Evolutionary conservation across 768 basidiomycete species (phyloP).

Genomic region (Leucocoprinus sp.): DNA sequence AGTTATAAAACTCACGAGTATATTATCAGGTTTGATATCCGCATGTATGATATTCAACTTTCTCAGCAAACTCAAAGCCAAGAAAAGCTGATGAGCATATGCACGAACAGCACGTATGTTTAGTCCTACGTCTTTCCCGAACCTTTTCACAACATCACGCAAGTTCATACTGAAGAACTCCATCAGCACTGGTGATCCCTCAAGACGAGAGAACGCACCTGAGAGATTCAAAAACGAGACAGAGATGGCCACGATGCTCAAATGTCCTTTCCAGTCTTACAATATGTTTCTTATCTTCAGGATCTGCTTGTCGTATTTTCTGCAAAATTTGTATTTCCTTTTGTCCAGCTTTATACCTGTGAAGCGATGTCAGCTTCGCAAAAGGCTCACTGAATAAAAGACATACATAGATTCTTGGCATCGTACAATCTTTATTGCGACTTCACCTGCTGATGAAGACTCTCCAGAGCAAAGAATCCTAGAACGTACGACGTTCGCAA

Average conservation of each 20-base stretch:
- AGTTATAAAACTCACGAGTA: slow-evolving; percentile 80
- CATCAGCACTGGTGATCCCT: not conserved
- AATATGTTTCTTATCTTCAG: slow-evolving; percentile 94
- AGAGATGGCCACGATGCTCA: slow-evolving; percentile 95
- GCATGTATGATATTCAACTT: slow-evolving; percentile 96
- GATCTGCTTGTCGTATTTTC: slow-evolving; percentile 82
- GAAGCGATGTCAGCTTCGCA: slow-evolving; percentile 1
- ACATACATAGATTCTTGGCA: slow-evolving; percentile 95
- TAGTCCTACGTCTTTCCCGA: slow-evolving; percentile 95
- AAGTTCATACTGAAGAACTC: slow-evolving; percentile 82
- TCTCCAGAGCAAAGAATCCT: slow-evolving; percentile 61
- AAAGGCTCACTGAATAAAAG: not conserved
- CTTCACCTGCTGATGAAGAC: slow-evolving; percentile 54
- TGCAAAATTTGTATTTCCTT: slow-evolving; percentile 89
- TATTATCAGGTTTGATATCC: slow-evolving; percentile 98
- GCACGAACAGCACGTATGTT: slow-evolving; percentile 97
- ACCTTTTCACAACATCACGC: slow-evolving; percentile 94
- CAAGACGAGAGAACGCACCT: slow-evolving; percentile 43
- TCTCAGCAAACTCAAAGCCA: slow-evolving; percentile 73
- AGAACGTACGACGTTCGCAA: slow-evolving; percentile 91
- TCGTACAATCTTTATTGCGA: slow-evolving; percentile 95
- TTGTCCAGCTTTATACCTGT: slow-evolving; percentile 88
- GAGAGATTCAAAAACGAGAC: slow-evolving; percentile 90
- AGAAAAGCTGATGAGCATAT: slow-evolving; percentile 95
- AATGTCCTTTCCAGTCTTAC: slow-evolving; percentile 91